Base-by-base conservation (phyloP, 179 eudicot genomes). In the Vitellaria paradoxa region DNA sequence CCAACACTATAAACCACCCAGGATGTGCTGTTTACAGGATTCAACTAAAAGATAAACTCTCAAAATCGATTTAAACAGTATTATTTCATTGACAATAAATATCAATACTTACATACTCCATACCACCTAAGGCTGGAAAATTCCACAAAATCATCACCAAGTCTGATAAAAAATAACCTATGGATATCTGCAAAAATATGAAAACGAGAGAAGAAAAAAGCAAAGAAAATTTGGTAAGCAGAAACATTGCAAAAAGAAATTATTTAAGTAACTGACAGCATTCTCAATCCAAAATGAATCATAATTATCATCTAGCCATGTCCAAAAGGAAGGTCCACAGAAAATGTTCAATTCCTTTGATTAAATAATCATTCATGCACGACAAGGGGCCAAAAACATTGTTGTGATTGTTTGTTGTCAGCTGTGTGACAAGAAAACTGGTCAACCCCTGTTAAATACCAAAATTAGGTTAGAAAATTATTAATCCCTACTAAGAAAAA, bases 61-160 rank as follows among this genome's bases (percentile, higher is more conserved):
- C 8, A 56, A 26, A 72, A 72, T 37, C 52, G 15, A 71, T 8
- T 37, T 26, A 0, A 55, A 15, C 57, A 60, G 14, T 37, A 72
- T 66, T 30, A 30, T 30, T 52, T 65, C 21, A 73, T 17, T 21
- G 40, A 21, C 3, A 20, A 74, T 57, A 23, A 42, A 9, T 21
- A 23, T 40, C 53, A 4, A 46, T 83, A 86, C 90, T 83, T 82
- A 87, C 90, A 82, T 83, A 87, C 77, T 87, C 90, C 76, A 80
- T 46, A 23, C 90, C 90, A 66, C 90, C 90, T 79, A 87, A 85
- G 67, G 84, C 81, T 40, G 90, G 90, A 77, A 50, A 87, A 52
- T 79, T 23, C 83, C 87, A 87, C 9, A 85, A 21, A 56, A 87
- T 87, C 90, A 87, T 87, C 45, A 81, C 85, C 87, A 84, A 30